Base-by-base conservation (phyloP, 2,329 filamentous ascomycete genomes). In the Paecilomyces fulvus region DNA sequence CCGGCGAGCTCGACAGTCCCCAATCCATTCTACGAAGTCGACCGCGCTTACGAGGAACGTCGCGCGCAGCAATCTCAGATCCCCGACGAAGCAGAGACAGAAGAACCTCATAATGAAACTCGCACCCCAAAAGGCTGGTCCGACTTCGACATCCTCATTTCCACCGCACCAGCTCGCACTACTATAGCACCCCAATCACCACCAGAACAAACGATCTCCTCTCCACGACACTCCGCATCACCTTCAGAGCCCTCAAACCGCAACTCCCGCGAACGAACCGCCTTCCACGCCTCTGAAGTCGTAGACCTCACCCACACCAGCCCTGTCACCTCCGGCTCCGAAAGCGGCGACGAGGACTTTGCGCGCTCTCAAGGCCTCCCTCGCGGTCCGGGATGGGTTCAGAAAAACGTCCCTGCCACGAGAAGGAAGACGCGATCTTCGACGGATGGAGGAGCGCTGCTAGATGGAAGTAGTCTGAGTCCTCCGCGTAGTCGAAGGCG, bases 261-360 rank as follows among this genome's bases (percentile, higher is more conserved):
- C 49, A 17, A 49, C 28, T 2, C 21, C 21, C 21, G 21, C 21
- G 21, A 21, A 21, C 21, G 21, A 21, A 30, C 28, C 50, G 48
- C 52, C 12, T 55, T 62, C 25, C 54, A 58, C 21, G 49, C 58
- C 31, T 60, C 66, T 25, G 60, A 64, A 37, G 53, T 73, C 30
- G 65, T 75, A 30, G 73, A 75, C 56, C 60, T 75, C 49, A 75
- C 73, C 8, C 60, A 66, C n/a, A 70, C 68, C 11, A 75, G 71
- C 57, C 69, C 70, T 20, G 0, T 58, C 53, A 6, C 65, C 65
- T 1, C 64, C 65, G 3, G 17, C 37, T n/a, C n/a, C 7, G 63
- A 55, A 1, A 65, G 63, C n/a, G 67, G 62, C 52, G 69, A 70
- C 33, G 56, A 64, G 20, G 67, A 70, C 21, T 69, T 61, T 61